Evolutionary conservation across 1,284 basidiomycete genomes (phyloP), one percentile per base, ranked within the genome.

Genomic region (Cryptococcus sp.): DNA sequence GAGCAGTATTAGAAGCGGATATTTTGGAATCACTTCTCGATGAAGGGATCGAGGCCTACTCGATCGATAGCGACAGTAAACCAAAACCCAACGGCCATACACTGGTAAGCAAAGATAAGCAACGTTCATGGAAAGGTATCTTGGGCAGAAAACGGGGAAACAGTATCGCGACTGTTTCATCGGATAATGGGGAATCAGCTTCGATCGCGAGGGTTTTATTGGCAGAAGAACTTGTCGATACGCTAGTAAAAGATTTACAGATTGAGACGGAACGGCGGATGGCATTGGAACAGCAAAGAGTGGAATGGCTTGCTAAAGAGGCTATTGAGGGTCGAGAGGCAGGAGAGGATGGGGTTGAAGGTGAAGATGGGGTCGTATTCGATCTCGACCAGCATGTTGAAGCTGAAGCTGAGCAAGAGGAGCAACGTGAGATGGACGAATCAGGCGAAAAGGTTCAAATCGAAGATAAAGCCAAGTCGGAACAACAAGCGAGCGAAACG

Each of bases 211-310:
- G 86, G 34, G 75, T 86, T 2, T 56, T 84, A 16, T 75, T 84
- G 0, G 83, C 84, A 0, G 79, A 85, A 60, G 78, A 80, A 28
- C 78, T 84, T 0, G 80, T 87, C 9, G 78, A 80, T 25, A 75
- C 78, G 0, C 74, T 91, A 18, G 78, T 81, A 21, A 76, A 77
- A 45, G 88, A 91, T 65, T 70, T 91, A 41, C 80, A 85, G 56
- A 65, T 65, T 3, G 87, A 90, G 72, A 82, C 80, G 21, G 78
- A 81, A 55, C 79, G 79, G 57, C 73, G 86, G 44, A 58, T 88
- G 47, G 74, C 78, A 25, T 63, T 83, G 11, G 83, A 85, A 61
- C 74, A 69, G 47, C 67, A 73, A 59, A 60, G 71, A 22, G 67
- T 74, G 22, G 68, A 69, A 18, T 70, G 69, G 66, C 49, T 77